Evolutionary conservation across 2,329 filamentous ascomycete genomes (phyloP).

Genomic region (Cordyceps fumosorosea): DNA sequence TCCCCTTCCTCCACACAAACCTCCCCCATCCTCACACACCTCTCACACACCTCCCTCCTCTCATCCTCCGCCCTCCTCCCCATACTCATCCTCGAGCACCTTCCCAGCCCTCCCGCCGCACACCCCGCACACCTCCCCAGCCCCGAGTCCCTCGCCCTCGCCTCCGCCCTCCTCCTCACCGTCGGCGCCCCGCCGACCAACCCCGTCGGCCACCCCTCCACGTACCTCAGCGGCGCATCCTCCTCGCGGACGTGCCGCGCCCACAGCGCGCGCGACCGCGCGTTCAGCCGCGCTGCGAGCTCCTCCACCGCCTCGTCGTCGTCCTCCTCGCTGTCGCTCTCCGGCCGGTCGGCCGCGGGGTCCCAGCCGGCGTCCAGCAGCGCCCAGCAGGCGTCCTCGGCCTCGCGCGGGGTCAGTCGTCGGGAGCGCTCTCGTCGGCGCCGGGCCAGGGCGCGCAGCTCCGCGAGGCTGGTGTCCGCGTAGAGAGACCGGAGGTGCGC

Average conservation of each 20-base stretch:
- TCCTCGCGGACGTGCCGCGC: constrained; percentile 5
- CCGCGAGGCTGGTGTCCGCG: neutral
- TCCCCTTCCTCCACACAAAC: neutral
- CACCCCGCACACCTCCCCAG: constrained; percentile 22
- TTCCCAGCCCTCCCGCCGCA: constrained; percentile 13
- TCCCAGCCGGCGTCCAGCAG: neutral
- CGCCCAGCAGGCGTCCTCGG: neutral
- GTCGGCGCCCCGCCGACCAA: constrained; percentile 14
- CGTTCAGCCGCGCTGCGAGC: constrained; percentile 12
- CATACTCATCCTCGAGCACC: constrained; percentile 19
- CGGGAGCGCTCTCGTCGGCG: neutral
- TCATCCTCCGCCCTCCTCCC: neutral
- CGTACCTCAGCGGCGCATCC: constrained; percentile 17
- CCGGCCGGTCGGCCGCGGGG: neutral
- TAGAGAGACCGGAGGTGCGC: neutral
- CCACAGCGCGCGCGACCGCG: constrained; percentile 13
- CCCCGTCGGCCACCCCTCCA: constrained; percentile 23
- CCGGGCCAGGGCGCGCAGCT: neutral
- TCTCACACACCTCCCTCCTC: neutral
- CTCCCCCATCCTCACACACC: neutral
- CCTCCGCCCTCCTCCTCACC: constrained; percentile 6
- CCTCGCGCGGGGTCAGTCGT: neutral
- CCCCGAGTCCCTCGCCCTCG: neutral
- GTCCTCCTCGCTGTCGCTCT: neutral
- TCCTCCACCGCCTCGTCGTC: neutral